Conservation (phyloP, 306 rosid genomes). For the Coriaria nepalensis region DNA sequence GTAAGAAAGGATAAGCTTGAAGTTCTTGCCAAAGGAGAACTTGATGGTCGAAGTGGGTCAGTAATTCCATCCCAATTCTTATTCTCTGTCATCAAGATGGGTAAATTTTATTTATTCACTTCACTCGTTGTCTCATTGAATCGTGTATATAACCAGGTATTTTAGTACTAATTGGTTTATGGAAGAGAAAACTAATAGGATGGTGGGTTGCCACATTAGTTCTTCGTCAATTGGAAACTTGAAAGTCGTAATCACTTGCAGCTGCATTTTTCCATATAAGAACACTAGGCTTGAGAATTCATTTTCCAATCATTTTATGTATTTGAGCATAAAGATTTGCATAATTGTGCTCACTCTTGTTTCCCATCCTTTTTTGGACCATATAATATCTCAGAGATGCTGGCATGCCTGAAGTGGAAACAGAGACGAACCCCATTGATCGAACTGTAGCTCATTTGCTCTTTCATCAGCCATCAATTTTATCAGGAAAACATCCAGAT, state of each 20-base stretch:
- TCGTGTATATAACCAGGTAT: no score
- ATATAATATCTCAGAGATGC: conserved; percentile 24
- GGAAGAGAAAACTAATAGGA: no score
- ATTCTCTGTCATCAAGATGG: background rate
- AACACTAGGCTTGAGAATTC: no score
- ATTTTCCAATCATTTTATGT: no score
- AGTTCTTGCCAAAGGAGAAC: conserved; percentile 34
- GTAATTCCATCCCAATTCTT: conserved; percentile 2
- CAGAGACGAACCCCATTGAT: conserved; percentile 82
- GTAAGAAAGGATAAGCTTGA: conserved; percentile 42
- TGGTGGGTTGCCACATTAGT: no score
- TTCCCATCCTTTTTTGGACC: conserved; percentile 12
- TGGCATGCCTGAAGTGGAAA: conserved; percentile 45
- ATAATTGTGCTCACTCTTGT: conserved; percentile 1
- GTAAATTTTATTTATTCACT: background rate
- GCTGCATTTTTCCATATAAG: no score
- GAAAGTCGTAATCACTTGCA: no score
- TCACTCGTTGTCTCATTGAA: background rate
- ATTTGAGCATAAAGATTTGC: background rate
- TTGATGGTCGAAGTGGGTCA: conserved; percentile 43
- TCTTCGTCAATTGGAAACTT: no score
- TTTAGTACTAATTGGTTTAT: no score
- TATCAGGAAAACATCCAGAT: conserved; percentile 32
- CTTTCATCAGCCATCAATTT: conserved; percentile 59
- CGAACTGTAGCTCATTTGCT: conserved; percentile 88